Conservation (phyloP, 116 monocot species). For the Papilionanthe hybrid region DNA sequence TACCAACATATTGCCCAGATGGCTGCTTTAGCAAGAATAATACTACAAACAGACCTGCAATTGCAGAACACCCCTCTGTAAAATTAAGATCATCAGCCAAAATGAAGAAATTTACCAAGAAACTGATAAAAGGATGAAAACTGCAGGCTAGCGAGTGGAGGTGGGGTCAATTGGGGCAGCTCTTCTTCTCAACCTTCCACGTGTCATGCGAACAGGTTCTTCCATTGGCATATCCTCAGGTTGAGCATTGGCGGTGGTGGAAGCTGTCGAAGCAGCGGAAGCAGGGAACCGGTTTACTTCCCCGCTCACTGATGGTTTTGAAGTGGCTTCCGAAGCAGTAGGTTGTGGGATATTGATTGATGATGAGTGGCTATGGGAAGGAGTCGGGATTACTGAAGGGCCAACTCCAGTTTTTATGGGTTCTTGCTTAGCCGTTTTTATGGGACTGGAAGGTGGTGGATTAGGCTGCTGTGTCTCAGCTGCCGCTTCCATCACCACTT, state of each 20-base stretch:
- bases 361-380: conserved; percentile 13
- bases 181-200: conserved; percentile 45
- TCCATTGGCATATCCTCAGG: conserved; percentile 31
- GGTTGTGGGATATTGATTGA: not conserved
- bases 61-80: too few species aligned
- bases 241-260: conserved; percentile 11
- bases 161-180: conserved; percentile 3
- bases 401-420: conserved; percentile 4
- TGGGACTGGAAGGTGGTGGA: conserved; percentile 16
- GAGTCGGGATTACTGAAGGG: not conserved
- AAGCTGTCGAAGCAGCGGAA: conserved; percentile 2
- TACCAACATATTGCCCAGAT: too few species aligned
- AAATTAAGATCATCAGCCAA: too few species aligned
- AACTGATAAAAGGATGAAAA: too few species aligned
- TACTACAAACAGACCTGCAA: too few species aligned
- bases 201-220: conserved; percentile 53
- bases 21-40: too few species aligned
- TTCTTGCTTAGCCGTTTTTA: conserved; percentile 23
- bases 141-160: conserved; percentile 1
- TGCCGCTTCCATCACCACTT: not conserved
- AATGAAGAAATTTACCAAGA: too few species aligned
- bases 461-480: conserved; percentile 10
- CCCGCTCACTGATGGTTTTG: conserved; percentile 1
- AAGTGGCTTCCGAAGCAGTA: not conserved
- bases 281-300: conserved; percentile 19